Conservation (phyloP, 345 rosid genomes). For the Sonneratia alba region DNA sequence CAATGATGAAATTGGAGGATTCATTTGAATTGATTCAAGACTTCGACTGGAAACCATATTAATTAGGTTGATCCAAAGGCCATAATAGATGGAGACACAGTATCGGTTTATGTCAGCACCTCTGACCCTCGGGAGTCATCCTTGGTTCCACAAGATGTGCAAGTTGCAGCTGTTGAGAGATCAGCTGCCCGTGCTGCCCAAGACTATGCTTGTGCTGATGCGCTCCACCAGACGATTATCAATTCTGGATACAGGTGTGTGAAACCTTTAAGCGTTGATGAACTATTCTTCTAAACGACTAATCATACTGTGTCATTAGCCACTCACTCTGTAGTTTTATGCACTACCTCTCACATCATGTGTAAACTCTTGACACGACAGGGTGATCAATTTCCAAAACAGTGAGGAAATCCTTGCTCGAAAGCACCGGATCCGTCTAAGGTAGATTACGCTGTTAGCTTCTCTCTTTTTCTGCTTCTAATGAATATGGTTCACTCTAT, state of each 20-base stretch:
- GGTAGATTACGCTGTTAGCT: conserved; percentile 17
- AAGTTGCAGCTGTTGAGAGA: conserved; percentile 42
- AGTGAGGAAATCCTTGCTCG: conserved; percentile 58
- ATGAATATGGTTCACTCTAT: too few species aligned
- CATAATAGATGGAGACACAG: conserved; percentile 74
- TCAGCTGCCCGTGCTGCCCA: conserved; percentile 49
- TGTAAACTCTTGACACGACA: conserved; percentile 3
- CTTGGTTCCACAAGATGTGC: conserved; percentile 49
- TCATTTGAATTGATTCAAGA: not conserved
- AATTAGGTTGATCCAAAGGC: conserved; percentile 69
- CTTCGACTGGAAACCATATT: not conserved
- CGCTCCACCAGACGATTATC: conserved; percentile 46
- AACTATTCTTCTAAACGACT: not conserved
- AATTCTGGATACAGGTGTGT: conserved; percentile 60
- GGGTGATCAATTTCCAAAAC: conserved; percentile 33
- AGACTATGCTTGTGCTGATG: conserved; percentile 51
- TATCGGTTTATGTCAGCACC: conserved; percentile 56
- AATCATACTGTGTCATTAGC: not conserved
- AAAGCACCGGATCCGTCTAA: conserved; percentile 64
- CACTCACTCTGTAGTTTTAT: not conserved
- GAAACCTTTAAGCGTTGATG: not conserved
- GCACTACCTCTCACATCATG: not conserved
- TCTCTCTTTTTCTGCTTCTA: not conserved
- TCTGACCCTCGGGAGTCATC: conserved; percentile 52
- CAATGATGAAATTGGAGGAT: not conserved